Base-by-base conservation (phyloP, 495 filamentous ascomycete species). In the Aspergillus sclerotiicarbonarius region DNA sequence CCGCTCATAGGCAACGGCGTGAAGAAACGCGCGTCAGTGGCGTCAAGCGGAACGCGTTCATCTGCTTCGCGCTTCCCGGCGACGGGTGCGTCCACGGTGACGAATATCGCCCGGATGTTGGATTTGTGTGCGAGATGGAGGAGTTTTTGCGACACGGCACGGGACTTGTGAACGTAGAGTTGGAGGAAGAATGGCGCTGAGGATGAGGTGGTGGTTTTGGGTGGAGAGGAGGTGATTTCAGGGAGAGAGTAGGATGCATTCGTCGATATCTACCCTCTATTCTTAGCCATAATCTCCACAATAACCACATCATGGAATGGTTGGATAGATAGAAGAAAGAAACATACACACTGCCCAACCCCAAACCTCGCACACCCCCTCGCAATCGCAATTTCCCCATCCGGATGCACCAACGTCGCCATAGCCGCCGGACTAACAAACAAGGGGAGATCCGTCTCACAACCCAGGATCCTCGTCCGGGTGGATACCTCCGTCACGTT, bases 21-120 rank as follows among this genome's bases (percentile, higher is more conserved):
- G 10, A 6, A 41, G 10, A 41, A 6, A 1, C 5, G 5, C 12
- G 70, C 60, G 3, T 81, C 58, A 20, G 47, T 67, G 39, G 82
- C 78, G 41, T 82, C 79, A 1, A 80, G 71, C n/a, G 79, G 76
- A 4, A 71, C 71, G 2, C 83, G 71, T 67, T 96, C 91, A 69
- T 96, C 91, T 30, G 86, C 82, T 77, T 96, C 91, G 49, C 91
- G 78, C 71, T 96, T 96, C 1, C 91, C 91, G 0, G 90, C 84
- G 8, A 90, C 84, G 1, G 91, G 88, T 2, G 90, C 87, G 68
- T 96, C 91, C n/a, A 96, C 83, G 1, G 92, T 96, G 20, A 95
- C 75, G 51, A 86, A 83, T 46, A 95, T 76, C 2, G 76, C 83
- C 45, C 78, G 78, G 10, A 88, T 67, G 0, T 66, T 69, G 0